phyloP scores from a whole-genome alignment of 306 rosid genomes.

The Morella rubra region DNA sequence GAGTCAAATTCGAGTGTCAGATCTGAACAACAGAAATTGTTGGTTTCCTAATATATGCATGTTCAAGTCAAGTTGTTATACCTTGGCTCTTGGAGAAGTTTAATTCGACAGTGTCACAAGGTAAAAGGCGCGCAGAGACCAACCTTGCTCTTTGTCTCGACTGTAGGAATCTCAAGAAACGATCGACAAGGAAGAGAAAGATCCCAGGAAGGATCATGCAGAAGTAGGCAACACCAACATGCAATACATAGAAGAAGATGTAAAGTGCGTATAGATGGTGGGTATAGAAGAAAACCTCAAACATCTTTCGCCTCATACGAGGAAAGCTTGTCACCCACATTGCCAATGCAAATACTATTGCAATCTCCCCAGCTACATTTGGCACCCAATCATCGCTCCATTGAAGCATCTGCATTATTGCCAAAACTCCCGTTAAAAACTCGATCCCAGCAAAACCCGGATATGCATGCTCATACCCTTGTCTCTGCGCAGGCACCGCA shows the following conservation, averaged over 20 bases:
- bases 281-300: conserved; percentile 69
- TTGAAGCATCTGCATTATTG: conserved; percentile 31
- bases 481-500: no score
- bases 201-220: conserved; percentile 64
- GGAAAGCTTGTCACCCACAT: conserved; percentile 61
- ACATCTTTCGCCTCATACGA: conserved; percentile 51
- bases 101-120: conserved; percentile 53
- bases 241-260: conserved; percentile 56
- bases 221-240: conserved; percentile 50
- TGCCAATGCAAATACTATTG: conserved; percentile 42
- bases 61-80: not conserved
- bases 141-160: conserved; percentile 43
- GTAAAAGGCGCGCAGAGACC: conserved; percentile 57
- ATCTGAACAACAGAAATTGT: not conserved
- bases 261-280: conserved; percentile 62
- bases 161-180: conserved; percentile 59
- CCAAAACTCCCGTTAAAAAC: not conserved
- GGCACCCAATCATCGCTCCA: conserved; percentile 57
- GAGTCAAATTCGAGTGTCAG: not conserved
- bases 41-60: not conserved
- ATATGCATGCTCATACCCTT: no score
- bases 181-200: conserved; percentile 66
- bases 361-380: conserved; percentile 61
- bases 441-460: no score
- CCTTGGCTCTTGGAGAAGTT: conserved; percentile 61